These are phyloP conservation scores for Penicillium vulpinum DNA, from an alignment of 2,329 filamentous ascomycete genomes.

Conservation along the genomic window DNA sequence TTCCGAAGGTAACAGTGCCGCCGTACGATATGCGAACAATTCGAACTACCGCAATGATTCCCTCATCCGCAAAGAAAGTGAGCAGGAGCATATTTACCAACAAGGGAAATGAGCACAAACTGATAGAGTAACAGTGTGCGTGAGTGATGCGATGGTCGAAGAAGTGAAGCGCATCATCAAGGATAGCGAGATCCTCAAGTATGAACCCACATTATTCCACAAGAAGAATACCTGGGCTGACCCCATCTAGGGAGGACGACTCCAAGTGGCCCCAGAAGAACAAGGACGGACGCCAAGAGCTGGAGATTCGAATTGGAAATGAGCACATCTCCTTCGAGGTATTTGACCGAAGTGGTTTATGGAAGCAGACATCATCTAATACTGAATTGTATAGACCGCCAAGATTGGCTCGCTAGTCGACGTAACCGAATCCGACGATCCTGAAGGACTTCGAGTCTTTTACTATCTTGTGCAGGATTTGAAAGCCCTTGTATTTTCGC, in stretches of 20 bases:
- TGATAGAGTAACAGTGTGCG: constrained; percentile 69
- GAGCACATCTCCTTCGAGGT: constrained; percentile 99
- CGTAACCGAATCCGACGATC: constrained; percentile 92
- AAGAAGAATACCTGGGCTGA: constrained; percentile 24
- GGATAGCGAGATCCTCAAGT: constrained; percentile 97
- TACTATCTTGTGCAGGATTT: constrained; percentile 98
- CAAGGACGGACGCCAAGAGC: constrained; percentile 94
- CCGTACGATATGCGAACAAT: constrained; percentile 97
- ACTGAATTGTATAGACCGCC: constrained; percentile 66
- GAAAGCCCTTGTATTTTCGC: constrained; percentile 92
- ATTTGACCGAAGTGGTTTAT: constrained; percentile 8
- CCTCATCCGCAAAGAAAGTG: constrained; percentile 98
- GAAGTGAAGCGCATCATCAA: constrained; percentile 98
- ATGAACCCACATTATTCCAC: constrained; percentile 32
- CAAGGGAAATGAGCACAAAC: background rate
- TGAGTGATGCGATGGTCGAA: constrained; percentile 83
- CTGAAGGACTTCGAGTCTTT: constrained; percentile 93
- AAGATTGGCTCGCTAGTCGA: constrained; percentile 98
- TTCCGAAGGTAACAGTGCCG: constrained; percentile 88
- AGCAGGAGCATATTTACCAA: constrained; percentile 37
- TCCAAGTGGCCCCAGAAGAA: constrained; percentile 99
- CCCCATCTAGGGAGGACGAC: constrained; percentile 77
- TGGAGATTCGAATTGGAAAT: constrained; percentile 89
- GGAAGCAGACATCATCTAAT: background rate
- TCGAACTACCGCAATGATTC: constrained; percentile 99